Percentiles rank a stretch among this genome's conserved stretches.
These are phyloP conservation scores for Ettlia oleoabundans DNA, from an alignment of 139 green algal species.

Conservation along the genomic window DNA sequence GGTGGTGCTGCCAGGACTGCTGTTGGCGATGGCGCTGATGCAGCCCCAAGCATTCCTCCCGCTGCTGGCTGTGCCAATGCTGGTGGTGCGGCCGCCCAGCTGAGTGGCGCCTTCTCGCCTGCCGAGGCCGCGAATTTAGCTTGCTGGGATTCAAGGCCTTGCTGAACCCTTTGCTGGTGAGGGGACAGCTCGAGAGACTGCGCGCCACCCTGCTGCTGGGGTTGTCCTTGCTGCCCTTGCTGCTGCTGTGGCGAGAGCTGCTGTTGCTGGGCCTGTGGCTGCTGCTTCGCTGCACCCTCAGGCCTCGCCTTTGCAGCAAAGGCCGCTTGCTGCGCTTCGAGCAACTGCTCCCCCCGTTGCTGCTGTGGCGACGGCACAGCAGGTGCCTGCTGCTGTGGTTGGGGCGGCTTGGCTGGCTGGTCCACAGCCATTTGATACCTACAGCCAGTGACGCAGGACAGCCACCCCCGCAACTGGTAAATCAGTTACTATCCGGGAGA, in stretches of 20 bases:
- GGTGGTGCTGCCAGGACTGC: neutral
- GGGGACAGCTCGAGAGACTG: neutral
- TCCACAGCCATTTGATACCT: conserved; percentile 28
- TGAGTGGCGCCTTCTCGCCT: no score
- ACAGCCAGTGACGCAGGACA: no score
- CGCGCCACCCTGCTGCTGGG: neutral
- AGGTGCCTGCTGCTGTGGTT: neutral
- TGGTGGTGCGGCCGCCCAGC: no score
- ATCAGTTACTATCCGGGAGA: no score
- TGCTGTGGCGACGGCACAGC: neutral
- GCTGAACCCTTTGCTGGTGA: neutral
- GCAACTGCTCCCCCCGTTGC: neutral
- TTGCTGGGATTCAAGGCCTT: neutral
- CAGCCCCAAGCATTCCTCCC: neutral
- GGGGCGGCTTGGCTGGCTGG: neutral
- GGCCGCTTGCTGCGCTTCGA: neutral
- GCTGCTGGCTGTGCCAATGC: neutral
- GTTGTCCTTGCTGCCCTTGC: neutral
- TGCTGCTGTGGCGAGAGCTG: neutral
- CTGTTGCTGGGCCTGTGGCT: neutral
- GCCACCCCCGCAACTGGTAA: no score
- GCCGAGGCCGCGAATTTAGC: neutral
- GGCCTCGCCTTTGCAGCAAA: neutral
- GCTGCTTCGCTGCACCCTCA: no score
- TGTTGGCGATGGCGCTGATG: neutral